phyloP scores from a whole-genome alignment of 352 stramenopile genomes.

The Globisporangium megalacanthum region DNA sequence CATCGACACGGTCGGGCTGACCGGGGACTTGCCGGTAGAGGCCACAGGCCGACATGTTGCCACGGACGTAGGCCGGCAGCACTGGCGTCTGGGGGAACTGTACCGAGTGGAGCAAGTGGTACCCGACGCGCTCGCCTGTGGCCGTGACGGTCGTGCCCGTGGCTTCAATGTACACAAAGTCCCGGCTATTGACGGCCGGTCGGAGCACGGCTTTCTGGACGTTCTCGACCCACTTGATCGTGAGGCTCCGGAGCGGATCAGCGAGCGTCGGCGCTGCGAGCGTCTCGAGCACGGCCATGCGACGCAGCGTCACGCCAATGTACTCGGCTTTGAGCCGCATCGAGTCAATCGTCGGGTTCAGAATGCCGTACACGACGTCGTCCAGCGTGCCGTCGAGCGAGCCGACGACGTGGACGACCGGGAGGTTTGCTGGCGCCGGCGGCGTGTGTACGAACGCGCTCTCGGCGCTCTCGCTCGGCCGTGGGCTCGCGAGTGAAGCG shows the following conservation, averaged over 20 bases:
- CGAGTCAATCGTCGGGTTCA: constrained; percentile 22
- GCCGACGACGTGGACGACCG: constrained; percentile 26
- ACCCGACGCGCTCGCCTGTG: constrained; percentile 11
- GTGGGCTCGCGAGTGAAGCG: neutral
- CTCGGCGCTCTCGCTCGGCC: neutral
- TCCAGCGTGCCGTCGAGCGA: constrained; percentile 31
- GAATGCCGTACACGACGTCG: constrained; percentile 32
- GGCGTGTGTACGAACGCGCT: constrained; percentile 6
- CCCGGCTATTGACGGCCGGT: constrained; percentile 48
- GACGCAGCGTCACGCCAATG: constrained; percentile 27
- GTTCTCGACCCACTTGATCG: constrained; percentile 59
- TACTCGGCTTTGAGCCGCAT: constrained; percentile 36
- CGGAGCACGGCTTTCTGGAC: constrained; percentile 28
- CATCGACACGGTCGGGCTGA: neutral
- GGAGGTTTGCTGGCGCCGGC: constrained; percentile 7
- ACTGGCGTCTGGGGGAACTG: constrained; percentile 19
- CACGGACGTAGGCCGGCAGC: constrained; percentile 1
- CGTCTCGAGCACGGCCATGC: constrained; percentile 18
- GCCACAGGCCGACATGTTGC: constrained; percentile 7
- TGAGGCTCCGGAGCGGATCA: constrained; percentile 7
- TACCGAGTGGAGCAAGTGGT: constrained; percentile 39
- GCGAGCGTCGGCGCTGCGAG: constrained; percentile 10
- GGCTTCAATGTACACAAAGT: constrained; percentile 61
- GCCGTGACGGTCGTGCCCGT: constrained; percentile 27
- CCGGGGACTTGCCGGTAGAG: constrained; percentile 1